Base-by-base conservation (phyloP, 2,329 filamentous ascomycete species). In the Nectriaceae sp. region DNA sequence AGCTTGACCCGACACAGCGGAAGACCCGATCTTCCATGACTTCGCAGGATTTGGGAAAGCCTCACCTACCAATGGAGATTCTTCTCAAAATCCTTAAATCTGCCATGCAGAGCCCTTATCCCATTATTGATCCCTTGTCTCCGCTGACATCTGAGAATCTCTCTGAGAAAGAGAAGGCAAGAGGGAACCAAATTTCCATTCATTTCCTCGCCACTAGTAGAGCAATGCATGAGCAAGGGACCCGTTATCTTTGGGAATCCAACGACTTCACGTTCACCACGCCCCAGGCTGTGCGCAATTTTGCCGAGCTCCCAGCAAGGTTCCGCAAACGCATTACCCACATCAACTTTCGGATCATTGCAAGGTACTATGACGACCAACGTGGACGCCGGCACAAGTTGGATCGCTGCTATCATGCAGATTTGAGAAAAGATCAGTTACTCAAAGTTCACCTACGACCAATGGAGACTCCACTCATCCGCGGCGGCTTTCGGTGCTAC, bases 201-300 rank as follows among this genome's bases (percentile, higher is more conserved):
- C 70, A 79, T 54, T 76, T 81, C 43, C 65, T 83, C 3, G 70
- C 72, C 4, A 78, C 78, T 3, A 81, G 75, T 63, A 77, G 65
- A 55, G 73, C 75, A 15, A 76, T 79, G 49, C 58, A 75, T 29
- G 54, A 65, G 3, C 80, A 83, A 56, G 80, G 79, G 29, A 74
- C 65, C 13, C 72, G 69, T 16, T 69, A 74, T 41, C 53, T 83
- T 11, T 81, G 80, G 76, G 65, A 70, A 20, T 75, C 70, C 42
- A 83, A 83, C 58, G 64, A 65, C 0, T 83, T 83, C 54, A 64
- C 74, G 20, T 83, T 83, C 64, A 83, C 80, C 0, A 75, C 70
- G n/a, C 73, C 73, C 21, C 69, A 74, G 31, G 70, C 77, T 3
- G 64, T 83, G 4, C 71, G 71, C 33, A 70, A 74, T 41, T 81